Evolutionary conservation across 805 yeast genomes (phyloP).

Genomic region (Nakazawaea wickerhamii): DNA sequence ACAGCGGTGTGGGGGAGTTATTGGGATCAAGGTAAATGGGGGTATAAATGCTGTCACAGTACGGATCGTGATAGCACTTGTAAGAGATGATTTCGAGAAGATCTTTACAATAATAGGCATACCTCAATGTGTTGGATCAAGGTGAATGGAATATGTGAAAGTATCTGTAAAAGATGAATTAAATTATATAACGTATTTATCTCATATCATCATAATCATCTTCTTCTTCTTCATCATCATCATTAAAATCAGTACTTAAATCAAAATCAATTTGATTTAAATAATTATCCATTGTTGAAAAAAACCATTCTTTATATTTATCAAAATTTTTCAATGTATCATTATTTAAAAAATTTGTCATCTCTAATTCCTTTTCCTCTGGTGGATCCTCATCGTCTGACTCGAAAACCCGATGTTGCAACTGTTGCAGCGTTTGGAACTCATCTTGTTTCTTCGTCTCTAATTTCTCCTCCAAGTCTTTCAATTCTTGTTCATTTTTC

Average conservation of each 20-base stretch:
- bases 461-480: neutral
- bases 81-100: neutral
- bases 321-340: conserved; percentile 11
- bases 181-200: neutral
- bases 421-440: neutral
- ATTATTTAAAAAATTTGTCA: conserved; percentile 1
- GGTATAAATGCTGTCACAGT: conserved; percentile 36
- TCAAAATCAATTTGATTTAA: neutral
- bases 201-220: conserved; percentile 14
- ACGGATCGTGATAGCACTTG: conserved; percentile 28
- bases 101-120: too few relatives aligned
- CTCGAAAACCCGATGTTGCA: neutral
- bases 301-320: conserved; percentile 11
- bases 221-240: conserved; percentile 1
- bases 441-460: neutral
- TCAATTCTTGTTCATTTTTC: conserved; percentile 10
- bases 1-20: conserved; percentile 40
- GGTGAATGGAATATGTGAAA: too few relatives aligned
- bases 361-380: conserved; percentile 2
- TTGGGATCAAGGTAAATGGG: conserved; percentile 37
- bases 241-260: neutral
- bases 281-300: conserved; percentile 10
- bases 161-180: neutral
- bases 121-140: too few relatives aligned
- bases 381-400: neutral